Base-by-base conservation (phyloP, 176 grass and related monocot genomes). In the maize (Zea mays) region DNA sequence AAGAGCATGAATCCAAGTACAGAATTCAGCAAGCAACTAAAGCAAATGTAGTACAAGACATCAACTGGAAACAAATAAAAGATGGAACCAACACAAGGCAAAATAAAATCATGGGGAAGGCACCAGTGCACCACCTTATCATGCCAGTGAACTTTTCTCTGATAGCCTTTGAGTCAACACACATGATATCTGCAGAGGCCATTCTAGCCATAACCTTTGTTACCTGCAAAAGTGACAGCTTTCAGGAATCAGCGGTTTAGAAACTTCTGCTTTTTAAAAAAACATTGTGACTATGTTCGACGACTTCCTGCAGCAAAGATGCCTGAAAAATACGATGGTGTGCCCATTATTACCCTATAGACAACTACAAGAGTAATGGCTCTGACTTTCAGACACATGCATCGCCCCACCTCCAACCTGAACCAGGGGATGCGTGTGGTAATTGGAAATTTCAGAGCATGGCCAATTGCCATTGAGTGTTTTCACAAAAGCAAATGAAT, bases 131-230 rank as follows among this genome's bases (percentile, higher is more conserved):
- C 44, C 62, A 94, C 96, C 89, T 94, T 85, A 98, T 90, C 82
- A 87, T 88, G 69, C 96, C 95, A 83, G 95, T 92, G 81, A 98
- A 98, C 33, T 98, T 98, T 77, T 94, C 96, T 79, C 81, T 94
- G 34, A 94, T 84, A 82, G 96, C 89, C 81, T 94, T 94, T 15
- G 89, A 87, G 13, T 92, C 92, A 36, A 98, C 89, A 83, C 96
- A 98, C 89, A 90, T 87, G 62, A 98, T 94, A 85, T 98, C 89
- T 65, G 80, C 91, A 77, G 87, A 90, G 36, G 87, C 96, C 76
- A 85, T 81, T 73, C 83, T 90, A 56, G 87, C 81, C 87, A 98
- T 94, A 75, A 94, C 81, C 73, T 98, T 98, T 0, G 92, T 98
- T 27, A 98, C 83, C 96, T 98, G 82, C 62, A 68, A 57, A 8